Evolutionary conservation across 176 grass and related monocot species (phyloP).

Genomic region (Eragrostis nindensis): DNA sequence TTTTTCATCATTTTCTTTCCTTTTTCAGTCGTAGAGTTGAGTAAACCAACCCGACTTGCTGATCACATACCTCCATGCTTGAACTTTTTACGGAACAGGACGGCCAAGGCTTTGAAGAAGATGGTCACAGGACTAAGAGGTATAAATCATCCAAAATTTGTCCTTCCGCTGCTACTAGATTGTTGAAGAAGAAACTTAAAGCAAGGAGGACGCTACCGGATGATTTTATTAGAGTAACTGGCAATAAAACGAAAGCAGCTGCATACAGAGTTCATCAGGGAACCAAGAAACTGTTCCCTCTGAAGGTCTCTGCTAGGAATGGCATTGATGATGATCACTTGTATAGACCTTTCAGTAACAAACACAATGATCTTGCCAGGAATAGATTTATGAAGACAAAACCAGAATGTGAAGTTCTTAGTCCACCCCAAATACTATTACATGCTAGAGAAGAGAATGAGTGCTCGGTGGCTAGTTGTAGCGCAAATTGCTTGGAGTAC

Average conservation of each 20-base stretch:
- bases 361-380: constrained; percentile 12
- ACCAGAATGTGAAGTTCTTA: not conserved
- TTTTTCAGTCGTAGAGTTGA: constrained; percentile 27
- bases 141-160: constrained; percentile 1
- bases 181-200: constrained; percentile 30
- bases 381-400: constrained; percentile 14
- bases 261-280: constrained; percentile 8
- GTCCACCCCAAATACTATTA: constrained; percentile 15
- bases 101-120: not conserved
- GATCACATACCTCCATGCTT: not conserved
- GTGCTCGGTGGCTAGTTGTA: constrained; percentile 63
- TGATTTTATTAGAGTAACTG: constrained; percentile 14
- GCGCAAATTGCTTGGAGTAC: constrained; percentile 31
- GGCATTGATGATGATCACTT: not conserved
- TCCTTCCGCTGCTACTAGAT: constrained; percentile 11
- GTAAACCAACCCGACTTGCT: not conserved
- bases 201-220: not conserved
- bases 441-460: constrained; percentile 41
- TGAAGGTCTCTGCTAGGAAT: constrained; percentile 29
- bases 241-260: constrained; percentile 38
- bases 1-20: not conserved
- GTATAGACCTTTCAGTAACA: constrained; percentile 19
- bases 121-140: constrained; percentile 8
- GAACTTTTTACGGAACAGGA: constrained; percentile 17
- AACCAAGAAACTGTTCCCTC: constrained; percentile 26